Evolutionary conservation across 495 filamentous ascomycete species (phyloP).

Genomic region (Aspergillus cavernicola): DNA sequence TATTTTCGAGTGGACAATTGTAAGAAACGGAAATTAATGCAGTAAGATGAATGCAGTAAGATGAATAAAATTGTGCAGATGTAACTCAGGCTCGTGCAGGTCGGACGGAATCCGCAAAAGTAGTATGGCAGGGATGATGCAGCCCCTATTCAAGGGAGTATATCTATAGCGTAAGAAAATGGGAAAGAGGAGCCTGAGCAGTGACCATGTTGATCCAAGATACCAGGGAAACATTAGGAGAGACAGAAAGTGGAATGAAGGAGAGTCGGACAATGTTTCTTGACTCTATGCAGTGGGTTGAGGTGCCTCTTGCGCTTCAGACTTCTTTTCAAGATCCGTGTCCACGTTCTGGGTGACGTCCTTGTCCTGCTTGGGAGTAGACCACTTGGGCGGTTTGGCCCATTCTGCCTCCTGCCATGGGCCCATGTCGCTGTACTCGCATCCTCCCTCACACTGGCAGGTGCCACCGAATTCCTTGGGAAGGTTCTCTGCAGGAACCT

Average conservation of each 20-base stretch:
- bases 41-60: not conserved
- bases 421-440: constrained; percentile 80
- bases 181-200: constrained; percentile 10
- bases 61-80: not conserved
- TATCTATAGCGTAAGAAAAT: constrained; percentile 8
- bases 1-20: constrained; percentile 10
- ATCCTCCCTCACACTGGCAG: constrained; percentile 81
- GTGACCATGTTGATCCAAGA: constrained; percentile 23
- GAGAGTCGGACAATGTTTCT: not conserved
- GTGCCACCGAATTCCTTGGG: constrained; percentile 80
- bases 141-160: constrained; percentile 8
- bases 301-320: constrained; percentile 26
- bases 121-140: constrained; percentile 5
- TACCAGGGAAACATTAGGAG: constrained; percentile 2
- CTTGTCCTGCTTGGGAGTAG: constrained; percentile 35
- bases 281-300: constrained; percentile 32
- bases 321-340: constrained; percentile 31
- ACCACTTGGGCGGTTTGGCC: constrained; percentile 69
- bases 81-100: not conserved
- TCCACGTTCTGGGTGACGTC: too few relatives aligned
- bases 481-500: constrained; percentile 88
- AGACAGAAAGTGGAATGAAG: constrained; percentile 8
- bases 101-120: not conserved
- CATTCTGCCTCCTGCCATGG: constrained; percentile 86
- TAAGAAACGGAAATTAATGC: not conserved